Conservation (phyloP, 1,139 yeast genomes). For the Candida sp. region DNA sequence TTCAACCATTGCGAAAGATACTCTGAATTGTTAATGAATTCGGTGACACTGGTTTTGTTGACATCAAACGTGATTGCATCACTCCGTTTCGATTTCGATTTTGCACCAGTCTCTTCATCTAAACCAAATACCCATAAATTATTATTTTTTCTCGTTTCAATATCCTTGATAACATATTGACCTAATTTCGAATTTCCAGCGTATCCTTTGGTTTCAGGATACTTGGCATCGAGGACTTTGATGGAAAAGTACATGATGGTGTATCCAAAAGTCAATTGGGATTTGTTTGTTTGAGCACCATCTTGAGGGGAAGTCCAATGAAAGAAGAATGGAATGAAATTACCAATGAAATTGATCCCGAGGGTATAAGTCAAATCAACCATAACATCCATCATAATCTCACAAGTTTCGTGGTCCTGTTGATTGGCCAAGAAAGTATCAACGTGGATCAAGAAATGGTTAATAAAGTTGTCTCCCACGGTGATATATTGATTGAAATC, state of each 20-base stretch:
- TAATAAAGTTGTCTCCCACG: slow-evolving; percentile 31
- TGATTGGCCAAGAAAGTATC: slow-evolving; percentile 26
- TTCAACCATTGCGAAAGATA: slow-evolving; percentile 33
- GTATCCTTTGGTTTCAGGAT: slow-evolving; percentile 25
- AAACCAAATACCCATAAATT: slow-evolving; percentile 29
- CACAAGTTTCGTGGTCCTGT: not conserved
- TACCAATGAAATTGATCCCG: slow-evolving; percentile 46
- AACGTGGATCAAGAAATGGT: slow-evolving; percentile 29
- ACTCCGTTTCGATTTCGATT: slow-evolving; percentile 6
- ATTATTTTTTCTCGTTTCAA: slow-evolving; percentile 23
- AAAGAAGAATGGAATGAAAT: slow-evolving; percentile 45
- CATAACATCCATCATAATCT: slow-evolving; percentile 2
- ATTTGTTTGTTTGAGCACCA: slow-evolving; percentile 10
- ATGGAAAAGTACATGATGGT: slow-evolving; percentile 23
- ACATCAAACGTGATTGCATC: slow-evolving; percentile 6
- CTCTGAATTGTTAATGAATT: slow-evolving; percentile 29
- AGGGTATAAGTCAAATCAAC: slow-evolving; percentile 25
- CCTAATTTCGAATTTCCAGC: slow-evolving; percentile 21
- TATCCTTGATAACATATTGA: slow-evolving; percentile 20
- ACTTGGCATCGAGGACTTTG: slow-evolving; percentile 25
- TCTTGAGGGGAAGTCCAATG: slow-evolving; percentile 36
- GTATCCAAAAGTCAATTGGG: slow-evolving; percentile 37
- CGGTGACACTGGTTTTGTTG: slow-evolving; percentile 21
- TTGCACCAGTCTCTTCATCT: slow-evolving; percentile 16
- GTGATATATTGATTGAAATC: slow-evolving; percentile 37